Evolutionary conservation across 306 rosid genomes (phyloP).

Genomic region (Citrullus mucosospermus): DNA sequence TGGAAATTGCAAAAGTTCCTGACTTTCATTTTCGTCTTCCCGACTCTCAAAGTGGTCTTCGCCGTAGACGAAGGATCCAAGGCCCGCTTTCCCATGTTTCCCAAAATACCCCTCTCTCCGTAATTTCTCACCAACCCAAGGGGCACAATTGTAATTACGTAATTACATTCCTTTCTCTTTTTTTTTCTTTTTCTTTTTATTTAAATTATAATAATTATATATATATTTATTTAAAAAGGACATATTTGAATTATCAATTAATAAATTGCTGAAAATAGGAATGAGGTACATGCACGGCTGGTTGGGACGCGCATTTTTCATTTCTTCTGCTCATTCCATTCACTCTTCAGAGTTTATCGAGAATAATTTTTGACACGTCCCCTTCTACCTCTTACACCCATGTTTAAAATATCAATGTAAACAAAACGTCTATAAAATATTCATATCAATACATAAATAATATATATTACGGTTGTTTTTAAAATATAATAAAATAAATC

Average conservation of each 20-base stretch:
- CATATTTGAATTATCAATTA: neutral
- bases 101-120: neutral
- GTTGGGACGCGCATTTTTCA: neutral
- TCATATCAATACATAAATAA: too few relatives aligned
- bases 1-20: conserved; percentile 16
- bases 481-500: too few relatives aligned
- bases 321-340: neutral
- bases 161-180: too few relatives aligned
- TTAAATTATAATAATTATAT: too few relatives aligned
- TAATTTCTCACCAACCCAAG: neutral
- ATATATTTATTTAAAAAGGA: neutral
- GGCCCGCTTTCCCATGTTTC: conserved; percentile 2
- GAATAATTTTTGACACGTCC: neutral
- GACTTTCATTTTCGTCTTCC: conserved; percentile 15
- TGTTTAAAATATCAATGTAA: too few relatives aligned
- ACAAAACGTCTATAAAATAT: too few relatives aligned
- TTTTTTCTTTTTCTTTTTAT: neutral
- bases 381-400: neutral
- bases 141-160: neutral
- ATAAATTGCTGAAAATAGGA: neutral
- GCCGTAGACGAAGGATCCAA: neutral
- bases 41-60: conserved; percentile 10
- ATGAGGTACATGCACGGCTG: conserved; percentile 2
- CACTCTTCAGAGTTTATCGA: neutral
- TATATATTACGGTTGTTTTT: too few relatives aligned